Conservation (phyloP, 2,329 filamentous ascomycete genomes). For the Clonostachys byssicola region DNA sequence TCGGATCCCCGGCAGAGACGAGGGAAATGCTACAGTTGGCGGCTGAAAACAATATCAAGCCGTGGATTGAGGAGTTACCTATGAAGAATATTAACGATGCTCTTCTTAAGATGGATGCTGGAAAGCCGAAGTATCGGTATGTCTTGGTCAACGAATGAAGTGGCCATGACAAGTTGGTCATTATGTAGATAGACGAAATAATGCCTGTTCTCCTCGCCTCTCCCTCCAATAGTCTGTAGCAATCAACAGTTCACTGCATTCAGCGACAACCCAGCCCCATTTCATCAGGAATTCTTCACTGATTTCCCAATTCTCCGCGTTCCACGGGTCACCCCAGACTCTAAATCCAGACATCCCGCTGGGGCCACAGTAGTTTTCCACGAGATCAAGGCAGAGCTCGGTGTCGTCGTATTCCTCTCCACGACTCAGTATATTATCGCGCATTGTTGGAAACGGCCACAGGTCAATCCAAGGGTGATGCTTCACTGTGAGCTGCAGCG, state of each 20-base stretch:
- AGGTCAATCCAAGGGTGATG: slow-evolving; percentile 30
- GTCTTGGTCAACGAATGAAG: slow-evolving; percentile 29
- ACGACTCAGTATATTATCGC: slow-evolving; percentile 20
- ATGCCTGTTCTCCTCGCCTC: background rate
- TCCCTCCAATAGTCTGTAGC: slow-evolving; percentile 25
- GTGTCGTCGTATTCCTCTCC: slow-evolving; percentile 10
- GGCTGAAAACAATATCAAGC: slow-evolving; percentile 49
- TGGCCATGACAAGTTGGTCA: too few relatives aligned
- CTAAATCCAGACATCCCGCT: slow-evolving; percentile 17
- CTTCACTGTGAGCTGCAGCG: too few relatives aligned
- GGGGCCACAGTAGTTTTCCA: background rate
- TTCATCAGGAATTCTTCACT: slow-evolving; percentile 35
- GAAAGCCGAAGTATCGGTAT: slow-evolving; percentile 38
- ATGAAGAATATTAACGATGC: slow-evolving; percentile 48
- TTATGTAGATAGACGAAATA: background rate
- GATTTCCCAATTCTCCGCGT: slow-evolving; percentile 38
- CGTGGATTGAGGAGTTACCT: slow-evolving; percentile 47
- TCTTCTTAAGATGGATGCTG: slow-evolving; percentile 46
- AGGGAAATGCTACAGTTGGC: slow-evolving; percentile 56
- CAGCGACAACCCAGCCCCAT: slow-evolving; percentile 30
- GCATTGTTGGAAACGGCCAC: slow-evolving; percentile 22
- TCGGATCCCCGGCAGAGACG: slow-evolving; percentile 51
- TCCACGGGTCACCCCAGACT: slow-evolving; percentile 43
- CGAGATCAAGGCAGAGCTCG: slow-evolving; percentile 8
- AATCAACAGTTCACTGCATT: slow-evolving; percentile 25